Evolutionary conservation across 768 basidiomycete genomes (phyloP).

Genomic region (Collybiopsis luxurians): DNA sequence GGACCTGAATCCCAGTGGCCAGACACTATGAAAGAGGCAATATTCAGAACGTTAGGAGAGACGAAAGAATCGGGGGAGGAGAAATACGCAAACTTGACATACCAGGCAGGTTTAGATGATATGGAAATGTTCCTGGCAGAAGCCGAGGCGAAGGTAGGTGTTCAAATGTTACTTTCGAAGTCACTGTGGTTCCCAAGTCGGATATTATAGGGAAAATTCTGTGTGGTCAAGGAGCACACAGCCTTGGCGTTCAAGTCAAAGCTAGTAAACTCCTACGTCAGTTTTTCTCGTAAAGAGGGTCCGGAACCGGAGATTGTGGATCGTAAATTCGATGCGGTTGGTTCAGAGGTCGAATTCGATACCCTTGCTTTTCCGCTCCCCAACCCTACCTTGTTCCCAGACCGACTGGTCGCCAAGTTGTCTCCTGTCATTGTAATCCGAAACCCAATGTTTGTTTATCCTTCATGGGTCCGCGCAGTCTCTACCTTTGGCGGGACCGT

Average conservation of each 20-base stretch:
- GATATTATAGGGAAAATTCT: constrained; percentile 4
- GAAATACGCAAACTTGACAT: background rate
- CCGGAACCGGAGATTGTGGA: background rate
- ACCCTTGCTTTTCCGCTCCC: background rate
- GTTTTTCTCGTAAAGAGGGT: background rate
- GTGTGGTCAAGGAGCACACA: constrained; percentile 2
- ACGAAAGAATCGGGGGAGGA: background rate
- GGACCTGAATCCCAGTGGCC: constrained; percentile 2
- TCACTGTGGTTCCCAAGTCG: no score
- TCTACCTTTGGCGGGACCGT: background rate
- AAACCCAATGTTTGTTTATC: background rate
- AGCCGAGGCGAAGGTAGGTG: background rate
- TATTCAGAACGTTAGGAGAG: background rate
- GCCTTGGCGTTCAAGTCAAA: background rate
- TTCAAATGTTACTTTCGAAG: background rate
- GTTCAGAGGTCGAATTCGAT: background rate
- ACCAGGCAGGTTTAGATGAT: constrained; percentile 2
- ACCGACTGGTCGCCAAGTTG: background rate
- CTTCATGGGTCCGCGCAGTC: constrained; percentile 1
- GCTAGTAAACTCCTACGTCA: background rate
- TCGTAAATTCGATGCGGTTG: background rate
- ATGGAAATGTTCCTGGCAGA: background rate
- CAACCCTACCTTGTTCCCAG: constrained; percentile 7
- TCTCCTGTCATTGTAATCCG: constrained; percentile 5
- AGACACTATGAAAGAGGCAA: background rate